Percentiles rank a stretch among this genome's conserved stretches.
These are phyloP conservation scores for Saururus chinensis DNA, from an alignment of 164 flowering plant species.

Conservation along the genomic window DNA sequence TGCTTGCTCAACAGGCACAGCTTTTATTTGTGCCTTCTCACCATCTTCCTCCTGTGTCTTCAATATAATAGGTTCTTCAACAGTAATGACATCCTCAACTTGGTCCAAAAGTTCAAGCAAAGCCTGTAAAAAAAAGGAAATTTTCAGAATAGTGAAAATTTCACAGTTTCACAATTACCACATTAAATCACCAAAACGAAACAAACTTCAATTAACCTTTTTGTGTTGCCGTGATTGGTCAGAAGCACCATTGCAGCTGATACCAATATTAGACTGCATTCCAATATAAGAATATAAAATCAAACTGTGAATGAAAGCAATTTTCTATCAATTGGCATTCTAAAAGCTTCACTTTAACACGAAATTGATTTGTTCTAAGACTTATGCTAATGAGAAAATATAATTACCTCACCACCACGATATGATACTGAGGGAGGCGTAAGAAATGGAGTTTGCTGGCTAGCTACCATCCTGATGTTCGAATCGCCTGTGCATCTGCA, in stretches of 20 bases:
- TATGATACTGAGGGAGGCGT: constrained; percentile 85
- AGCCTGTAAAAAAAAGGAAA: constrained; percentile 37
- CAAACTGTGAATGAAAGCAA: background rate
- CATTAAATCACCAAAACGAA: background rate
- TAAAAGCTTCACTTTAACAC: background rate
- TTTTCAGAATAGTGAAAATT: background rate
- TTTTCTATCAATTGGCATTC: background rate
- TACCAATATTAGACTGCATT: constrained; percentile 40
- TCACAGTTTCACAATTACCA: background rate
- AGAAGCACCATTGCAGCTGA: constrained; percentile 19
- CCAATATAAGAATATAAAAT: constrained; percentile 5
- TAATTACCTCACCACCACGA: constrained; percentile 44
- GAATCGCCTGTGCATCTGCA: constrained; percentile 6
- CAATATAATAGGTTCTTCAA: constrained; percentile 14
- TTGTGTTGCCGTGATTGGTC: constrained; percentile 57
- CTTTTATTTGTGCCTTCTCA: constrained; percentile 7
- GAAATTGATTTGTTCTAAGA: background rate
- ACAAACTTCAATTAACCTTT: constrained; percentile 28
- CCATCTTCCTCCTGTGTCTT: constrained; percentile 11
- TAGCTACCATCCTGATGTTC: constrained; percentile 7
- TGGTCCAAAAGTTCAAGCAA: constrained; percentile 90
- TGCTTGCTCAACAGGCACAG: constrained; percentile 11
- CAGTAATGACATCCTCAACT: constrained; percentile 84
- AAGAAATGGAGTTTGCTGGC: constrained; percentile 55
- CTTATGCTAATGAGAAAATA: background rate